phyloP scores from a whole-genome alignment of 148 eudicot genomes.

The Persicaria tinctoria region DNA sequence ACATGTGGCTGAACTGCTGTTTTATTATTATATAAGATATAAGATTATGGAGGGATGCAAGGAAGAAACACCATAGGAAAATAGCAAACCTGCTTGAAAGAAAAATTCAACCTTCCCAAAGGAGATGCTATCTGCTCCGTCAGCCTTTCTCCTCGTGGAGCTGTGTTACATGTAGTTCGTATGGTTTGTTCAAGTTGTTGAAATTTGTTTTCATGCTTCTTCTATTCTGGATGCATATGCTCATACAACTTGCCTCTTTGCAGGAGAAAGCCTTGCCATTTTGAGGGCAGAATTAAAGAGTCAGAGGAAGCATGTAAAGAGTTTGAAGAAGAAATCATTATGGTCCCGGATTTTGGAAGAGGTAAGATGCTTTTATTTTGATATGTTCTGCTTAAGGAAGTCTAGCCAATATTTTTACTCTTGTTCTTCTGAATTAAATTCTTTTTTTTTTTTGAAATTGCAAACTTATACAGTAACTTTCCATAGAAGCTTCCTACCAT shows the following conservation, averaged over 20 bases:
- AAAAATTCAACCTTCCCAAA: background rate
- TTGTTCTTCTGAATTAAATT: background rate
- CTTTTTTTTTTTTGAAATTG: background rate
- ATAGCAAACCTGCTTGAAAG: background rate
- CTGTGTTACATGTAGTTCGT: background rate
- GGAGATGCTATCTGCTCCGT: background rate
- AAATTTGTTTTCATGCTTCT: background rate
- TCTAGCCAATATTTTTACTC: background rate
- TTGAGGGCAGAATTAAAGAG: conserved; percentile 89
- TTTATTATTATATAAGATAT: background rate
- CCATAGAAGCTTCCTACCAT: background rate
- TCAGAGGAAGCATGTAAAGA: conserved; percentile 89
- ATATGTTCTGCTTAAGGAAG: background rate
- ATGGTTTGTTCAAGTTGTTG: background rate
- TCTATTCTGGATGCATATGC: background rate
- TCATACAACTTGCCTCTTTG: conserved; percentile 5
- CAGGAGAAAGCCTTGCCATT: conserved; percentile 86
- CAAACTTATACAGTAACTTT: background rate
- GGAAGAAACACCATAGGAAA: background rate
- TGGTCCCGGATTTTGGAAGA: conserved; percentile 96
- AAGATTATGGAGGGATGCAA: background rate
- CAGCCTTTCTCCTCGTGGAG: background rate
- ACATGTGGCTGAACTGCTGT: no score
- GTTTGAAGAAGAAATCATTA: conserved; percentile 87
- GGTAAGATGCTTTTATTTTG: conserved; percentile 31